Conservation (phyloP, 1,284 basidiomycete genomes). For the Cryptococcus deneoformans region DNA sequence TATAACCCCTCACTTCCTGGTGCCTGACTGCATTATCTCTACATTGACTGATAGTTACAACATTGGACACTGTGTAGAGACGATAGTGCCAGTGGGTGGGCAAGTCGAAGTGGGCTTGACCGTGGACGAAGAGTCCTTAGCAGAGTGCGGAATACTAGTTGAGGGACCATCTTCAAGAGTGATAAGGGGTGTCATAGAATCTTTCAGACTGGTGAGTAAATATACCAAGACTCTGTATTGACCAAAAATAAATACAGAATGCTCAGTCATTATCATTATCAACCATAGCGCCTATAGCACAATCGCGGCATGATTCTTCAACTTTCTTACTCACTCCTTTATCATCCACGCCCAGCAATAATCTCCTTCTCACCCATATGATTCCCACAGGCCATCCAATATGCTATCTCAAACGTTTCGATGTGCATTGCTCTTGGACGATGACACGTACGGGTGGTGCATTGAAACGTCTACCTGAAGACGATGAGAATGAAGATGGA, state of each 20-base stretch:
- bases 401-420: conserved; percentile 4
- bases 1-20: conserved; percentile 3
- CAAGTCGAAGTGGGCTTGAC: conserved; percentile 50
- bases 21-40: neutral
- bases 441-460: neutral
- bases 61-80: conserved; percentile 7
- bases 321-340: neutral
- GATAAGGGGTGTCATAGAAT: neutral
- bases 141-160: neutral
- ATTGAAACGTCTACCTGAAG: neutral
- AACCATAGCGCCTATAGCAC: neutral
- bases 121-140: conserved; percentile 1
- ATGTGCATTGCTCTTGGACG: conserved; percentile 4
- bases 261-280: neutral
- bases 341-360: conserved; percentile 1
- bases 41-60: neutral
- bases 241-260: neutral
- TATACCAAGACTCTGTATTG: neutral
- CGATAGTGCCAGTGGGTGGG: conserved; percentile 13
- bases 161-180: neutral
- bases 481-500: neutral
- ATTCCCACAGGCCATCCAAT: conserved; percentile 8
- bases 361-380: neutral
- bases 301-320: neutral
- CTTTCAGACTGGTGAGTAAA: neutral